phyloP scores from a whole-genome alignment of 2,329 filamentous ascomycete genomes.

The Eutypa lata region DNA sequence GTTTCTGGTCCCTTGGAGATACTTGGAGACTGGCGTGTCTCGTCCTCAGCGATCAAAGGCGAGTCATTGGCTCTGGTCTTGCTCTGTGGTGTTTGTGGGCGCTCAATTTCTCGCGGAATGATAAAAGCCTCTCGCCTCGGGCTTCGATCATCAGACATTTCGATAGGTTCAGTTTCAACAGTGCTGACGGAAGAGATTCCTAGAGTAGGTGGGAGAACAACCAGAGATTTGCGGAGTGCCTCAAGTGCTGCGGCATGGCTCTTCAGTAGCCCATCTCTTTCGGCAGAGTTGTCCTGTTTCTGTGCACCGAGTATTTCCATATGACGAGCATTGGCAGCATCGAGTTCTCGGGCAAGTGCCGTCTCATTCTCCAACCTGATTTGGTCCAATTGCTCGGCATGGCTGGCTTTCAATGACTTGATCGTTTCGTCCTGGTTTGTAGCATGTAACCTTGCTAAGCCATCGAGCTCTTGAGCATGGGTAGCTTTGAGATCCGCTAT shows the following conservation, averaged over 20 bases:
- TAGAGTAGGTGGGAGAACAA: conserved; percentile 24
- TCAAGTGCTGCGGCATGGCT: conserved; percentile 27
- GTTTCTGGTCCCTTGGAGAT: conserved; percentile 39
- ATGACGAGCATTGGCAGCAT: conserved; percentile 17
- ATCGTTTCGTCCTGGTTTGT: conserved; percentile 18
- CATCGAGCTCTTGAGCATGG: conserved; percentile 21
- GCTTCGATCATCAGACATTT: conserved; percentile 37
- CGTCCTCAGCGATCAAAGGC: conserved; percentile 61
- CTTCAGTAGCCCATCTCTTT: conserved; percentile 23
- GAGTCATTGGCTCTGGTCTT: conserved; percentile 29
- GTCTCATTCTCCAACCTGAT: conserved; percentile 19
- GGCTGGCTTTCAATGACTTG: conserved; percentile 16
- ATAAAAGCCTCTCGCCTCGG: conserved; percentile 56
- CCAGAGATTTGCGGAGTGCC: conserved; percentile 23
- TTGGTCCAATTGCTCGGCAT: conserved; percentile 19
- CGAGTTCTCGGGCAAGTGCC: conserved; percentile 17
- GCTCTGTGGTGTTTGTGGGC: conserved; percentile 35
- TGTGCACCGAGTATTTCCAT: conserved; percentile 18
- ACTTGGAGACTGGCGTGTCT: conserved; percentile 53
- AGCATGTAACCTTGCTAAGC: conserved; percentile 18
- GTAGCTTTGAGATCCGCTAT: conserved; percentile 10
- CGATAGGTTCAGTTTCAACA: conserved; percentile 43
- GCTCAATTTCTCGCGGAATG: conserved; percentile 48
- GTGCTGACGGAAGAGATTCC: conserved; percentile 44
- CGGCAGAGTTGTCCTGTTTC: conserved; percentile 16